These are phyloP conservation scores for Nissolia schottii DNA, from an alignment of 306 rosid species.

Conservation along the genomic window DNA sequence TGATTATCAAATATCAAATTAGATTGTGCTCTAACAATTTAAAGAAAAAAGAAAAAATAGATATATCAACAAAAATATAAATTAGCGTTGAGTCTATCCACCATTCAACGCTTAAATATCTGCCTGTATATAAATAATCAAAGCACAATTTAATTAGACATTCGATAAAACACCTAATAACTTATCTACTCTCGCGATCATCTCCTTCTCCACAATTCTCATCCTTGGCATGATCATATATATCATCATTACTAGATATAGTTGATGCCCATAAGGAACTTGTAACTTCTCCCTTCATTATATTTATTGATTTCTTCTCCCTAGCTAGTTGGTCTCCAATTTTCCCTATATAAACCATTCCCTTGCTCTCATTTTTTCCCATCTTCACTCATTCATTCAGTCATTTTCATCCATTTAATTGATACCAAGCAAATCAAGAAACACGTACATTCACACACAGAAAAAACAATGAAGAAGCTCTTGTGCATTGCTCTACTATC, in stretches of 20 bases:
- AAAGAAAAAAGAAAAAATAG: too few relatives aligned
- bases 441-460: too few relatives aligned
- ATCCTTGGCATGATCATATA: background rate
- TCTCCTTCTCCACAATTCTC: background rate
- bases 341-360: constrained; percentile 45
- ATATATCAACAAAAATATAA: too few relatives aligned
- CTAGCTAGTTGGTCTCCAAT: constrained; percentile 6
- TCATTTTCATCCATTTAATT: constrained; percentile 8
- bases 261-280: constrained; percentile 51
- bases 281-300: constrained; percentile 25
- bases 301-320: background rate
- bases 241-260: constrained; percentile 1
- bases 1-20: too few relatives aligned
- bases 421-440: background rate
- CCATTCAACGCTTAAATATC: too few relatives aligned
- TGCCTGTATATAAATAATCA: too few relatives aligned
- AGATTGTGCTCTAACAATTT: too few relatives aligned
- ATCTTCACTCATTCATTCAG: constrained; percentile 23
- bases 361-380: constrained; percentile 5
- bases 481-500: constrained; percentile 23
- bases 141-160: too few relatives aligned
- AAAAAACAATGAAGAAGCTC: constrained; percentile 21
- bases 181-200: too few relatives aligned
- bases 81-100: too few relatives aligned
- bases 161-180: too few relatives aligned